phyloP scores from a whole-genome alignment of 202 grass and related monocot genomes.

The Sporobolus alterniflorus region DNA sequence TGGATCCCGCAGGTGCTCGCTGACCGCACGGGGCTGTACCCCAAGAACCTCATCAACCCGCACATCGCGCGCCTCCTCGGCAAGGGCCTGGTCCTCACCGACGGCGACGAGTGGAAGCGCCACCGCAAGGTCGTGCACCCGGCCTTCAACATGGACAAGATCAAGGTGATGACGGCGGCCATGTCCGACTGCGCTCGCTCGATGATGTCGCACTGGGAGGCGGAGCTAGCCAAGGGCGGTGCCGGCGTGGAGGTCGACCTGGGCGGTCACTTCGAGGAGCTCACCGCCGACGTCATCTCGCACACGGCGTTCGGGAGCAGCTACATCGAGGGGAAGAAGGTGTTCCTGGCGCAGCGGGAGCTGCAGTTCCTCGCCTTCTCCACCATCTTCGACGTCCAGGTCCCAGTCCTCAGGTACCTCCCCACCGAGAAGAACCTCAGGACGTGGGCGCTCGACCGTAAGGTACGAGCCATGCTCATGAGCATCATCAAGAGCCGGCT shows the following conservation, averaged over 20 bases:
- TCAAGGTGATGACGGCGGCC: slow-evolving; percentile 61
- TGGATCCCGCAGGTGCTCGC: slow-evolving; percentile 56
- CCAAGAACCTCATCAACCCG: slow-evolving; percentile 35
- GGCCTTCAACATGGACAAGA: slow-evolving; percentile 64
- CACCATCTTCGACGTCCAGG: slow-evolving; percentile 11
- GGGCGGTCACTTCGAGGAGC: slow-evolving; percentile 46
- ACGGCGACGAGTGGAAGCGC: slow-evolving; percentile 71
- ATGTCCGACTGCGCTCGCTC: slow-evolving; percentile 40
- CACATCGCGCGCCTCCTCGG: slow-evolving; percentile 34
- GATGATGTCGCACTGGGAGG: slow-evolving; percentile 55
- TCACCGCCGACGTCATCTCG: slow-evolving; percentile 65
- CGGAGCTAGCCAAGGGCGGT: background rate
- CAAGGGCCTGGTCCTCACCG: slow-evolving; percentile 45
- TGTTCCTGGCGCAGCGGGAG: slow-evolving; percentile 51
- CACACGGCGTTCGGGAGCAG: slow-evolving; percentile 67
- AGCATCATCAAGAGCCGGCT: slow-evolving; percentile 45
- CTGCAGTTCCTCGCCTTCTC: slow-evolving; percentile 53
- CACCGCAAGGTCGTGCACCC: slow-evolving; percentile 63
- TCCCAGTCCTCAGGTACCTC: slow-evolving; percentile 38
- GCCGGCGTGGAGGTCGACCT: slow-evolving; percentile 41
- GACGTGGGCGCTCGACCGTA: slow-evolving; percentile 39
- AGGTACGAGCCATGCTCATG: slow-evolving; percentile 45
- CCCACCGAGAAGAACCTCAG: slow-evolving; percentile 46
- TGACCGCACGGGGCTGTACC: slow-evolving; percentile 30
- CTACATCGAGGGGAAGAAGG: slow-evolving; percentile 41